These are phyloP conservation scores for Penicillium polonicum DNA, from an alignment of 2,329 filamentous ascomycete genomes.

Conservation along the genomic window DNA sequence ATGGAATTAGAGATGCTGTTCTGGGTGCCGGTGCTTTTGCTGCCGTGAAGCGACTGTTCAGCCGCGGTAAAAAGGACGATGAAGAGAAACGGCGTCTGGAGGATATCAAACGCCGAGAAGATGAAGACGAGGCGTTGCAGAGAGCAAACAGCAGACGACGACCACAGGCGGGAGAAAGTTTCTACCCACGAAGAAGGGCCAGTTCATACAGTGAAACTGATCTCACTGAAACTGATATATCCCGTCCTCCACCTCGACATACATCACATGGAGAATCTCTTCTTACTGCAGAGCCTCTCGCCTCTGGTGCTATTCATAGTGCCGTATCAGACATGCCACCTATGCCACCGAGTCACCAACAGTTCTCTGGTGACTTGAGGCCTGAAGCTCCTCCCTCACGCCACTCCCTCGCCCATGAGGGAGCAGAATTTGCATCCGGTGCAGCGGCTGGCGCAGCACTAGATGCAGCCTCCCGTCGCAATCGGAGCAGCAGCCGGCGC, in stretches of 20 bases:
- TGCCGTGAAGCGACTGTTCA: constrained; percentile 57
- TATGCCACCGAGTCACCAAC: constrained; percentile 42
- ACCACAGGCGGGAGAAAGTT: constrained; percentile 66
- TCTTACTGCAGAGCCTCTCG: constrained; percentile 32
- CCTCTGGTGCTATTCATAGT: constrained; percentile 32
- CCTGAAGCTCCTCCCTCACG: constrained; percentile 21
- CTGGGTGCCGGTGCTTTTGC: constrained; percentile 68
- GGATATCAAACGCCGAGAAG: constrained; percentile 50
- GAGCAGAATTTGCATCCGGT: constrained; percentile 27
- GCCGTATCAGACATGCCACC: constrained; percentile 39
- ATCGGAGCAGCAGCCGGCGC: constrained; percentile 32
- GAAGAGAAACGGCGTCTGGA: constrained; percentile 61
- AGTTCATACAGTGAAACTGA: constrained; percentile 39
- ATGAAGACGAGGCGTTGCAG: constrained; percentile 53
- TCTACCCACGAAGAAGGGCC: constrained; percentile 33
- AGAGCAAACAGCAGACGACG: constrained; percentile 58
- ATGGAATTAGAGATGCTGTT: constrained; percentile 59
- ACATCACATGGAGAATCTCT: constrained; percentile 36
- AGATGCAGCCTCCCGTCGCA: constrained; percentile 31
- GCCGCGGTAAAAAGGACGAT: constrained; percentile 55
- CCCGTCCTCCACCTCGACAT: constrained; percentile 25
- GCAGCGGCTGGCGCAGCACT: constrained; percentile 33
- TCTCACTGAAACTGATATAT: constrained; percentile 38
- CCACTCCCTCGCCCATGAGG: constrained; percentile 15
- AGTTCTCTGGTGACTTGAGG: constrained; percentile 35